These are phyloP conservation scores for Aristolochia fimbriata DNA, from an alignment of 164 flowering plant genomes.

Conservation along the genomic window DNA sequence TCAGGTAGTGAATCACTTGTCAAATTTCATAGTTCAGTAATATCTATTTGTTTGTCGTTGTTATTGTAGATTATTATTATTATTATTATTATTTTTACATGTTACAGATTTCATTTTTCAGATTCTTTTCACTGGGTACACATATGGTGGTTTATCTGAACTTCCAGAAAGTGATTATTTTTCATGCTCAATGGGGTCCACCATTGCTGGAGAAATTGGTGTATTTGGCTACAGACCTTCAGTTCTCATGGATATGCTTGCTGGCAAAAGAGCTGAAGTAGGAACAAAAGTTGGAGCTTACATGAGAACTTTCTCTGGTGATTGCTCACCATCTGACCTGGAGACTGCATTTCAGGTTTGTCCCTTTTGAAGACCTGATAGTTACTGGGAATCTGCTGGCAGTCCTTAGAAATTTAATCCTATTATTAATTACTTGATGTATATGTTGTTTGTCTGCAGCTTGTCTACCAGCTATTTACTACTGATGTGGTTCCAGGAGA, in stretches of 20 bases:
- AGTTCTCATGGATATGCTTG: conserved; percentile 87
- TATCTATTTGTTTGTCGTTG: too few relatives aligned
- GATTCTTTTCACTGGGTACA: conserved; percentile 86
- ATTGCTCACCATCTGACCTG: conserved; percentile 93
- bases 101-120: conserved; percentile 18
- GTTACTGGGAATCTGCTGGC: background rate
- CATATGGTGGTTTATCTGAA: conserved; percentile 94
- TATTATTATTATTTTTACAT: background rate
- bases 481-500: conserved; percentile 71
- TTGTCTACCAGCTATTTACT: conserved; percentile 85
- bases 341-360: conserved; percentile 97
- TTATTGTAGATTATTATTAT: background rate
- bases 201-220: conserved; percentile 97
- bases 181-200: conserved; percentile 85
- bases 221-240: conserved; percentile 88
- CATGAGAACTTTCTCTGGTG: conserved; percentile 86
- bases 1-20: conserved; percentile 45
- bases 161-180: conserved; percentile 64
- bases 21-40: background rate
- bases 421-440: too few relatives aligned
- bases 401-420: background rate
- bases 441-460: conserved; percentile 31
- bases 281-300: conserved; percentile 87
- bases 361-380: background rate
- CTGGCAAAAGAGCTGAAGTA: conserved; percentile 97